These are phyloP conservation scores for Cenococcum geophilum DNA, from an alignment of 495 filamentous ascomycete genomes.

Conservation along the genomic window DNA sequence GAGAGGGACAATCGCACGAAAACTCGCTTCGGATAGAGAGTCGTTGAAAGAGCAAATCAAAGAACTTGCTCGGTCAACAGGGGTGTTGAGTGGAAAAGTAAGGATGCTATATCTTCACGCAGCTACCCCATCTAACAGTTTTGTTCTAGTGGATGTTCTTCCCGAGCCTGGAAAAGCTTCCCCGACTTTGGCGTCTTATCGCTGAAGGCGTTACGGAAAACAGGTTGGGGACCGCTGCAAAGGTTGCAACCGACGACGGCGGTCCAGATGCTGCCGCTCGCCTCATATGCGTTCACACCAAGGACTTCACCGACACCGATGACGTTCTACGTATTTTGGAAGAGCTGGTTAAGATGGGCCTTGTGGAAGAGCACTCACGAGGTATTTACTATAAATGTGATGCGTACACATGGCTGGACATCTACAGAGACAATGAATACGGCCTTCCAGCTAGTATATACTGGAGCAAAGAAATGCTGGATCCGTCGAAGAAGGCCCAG, in stretches of 20 bases:
- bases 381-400: conserved; percentile 78
- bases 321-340: conserved; percentile 63
- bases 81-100: conserved; percentile 59
- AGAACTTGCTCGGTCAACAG: conserved; percentile 49
- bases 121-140: background rate
- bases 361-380: conserved; percentile 43
- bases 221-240: conserved; percentile 61
- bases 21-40: conserved; percentile 47
- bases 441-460: conserved; percentile 59
- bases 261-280: conserved; percentile 34
- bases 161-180: conserved; percentile 48
- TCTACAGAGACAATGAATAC: conserved; percentile 61
- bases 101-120: conserved; percentile 2
- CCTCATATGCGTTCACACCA: conserved; percentile 72
- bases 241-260: conserved; percentile 55
- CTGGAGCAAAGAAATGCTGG: conserved; percentile 40
- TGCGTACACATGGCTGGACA: conserved; percentile 66
- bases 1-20: conserved; percentile 42
- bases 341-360: conserved; percentile 52
- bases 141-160: conserved; percentile 72
- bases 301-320: conserved; percentile 59
- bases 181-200: conserved; percentile 57
- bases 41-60: conserved; percentile 50
- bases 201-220: conserved; percentile 57
- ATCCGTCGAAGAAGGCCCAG: background rate